Percentiles rank a stretch among this genome's conserved stretches.
Conservation (phyloP, 2,329 filamentous ascomycete species). For the Bipolaris bicolor region DNA sequence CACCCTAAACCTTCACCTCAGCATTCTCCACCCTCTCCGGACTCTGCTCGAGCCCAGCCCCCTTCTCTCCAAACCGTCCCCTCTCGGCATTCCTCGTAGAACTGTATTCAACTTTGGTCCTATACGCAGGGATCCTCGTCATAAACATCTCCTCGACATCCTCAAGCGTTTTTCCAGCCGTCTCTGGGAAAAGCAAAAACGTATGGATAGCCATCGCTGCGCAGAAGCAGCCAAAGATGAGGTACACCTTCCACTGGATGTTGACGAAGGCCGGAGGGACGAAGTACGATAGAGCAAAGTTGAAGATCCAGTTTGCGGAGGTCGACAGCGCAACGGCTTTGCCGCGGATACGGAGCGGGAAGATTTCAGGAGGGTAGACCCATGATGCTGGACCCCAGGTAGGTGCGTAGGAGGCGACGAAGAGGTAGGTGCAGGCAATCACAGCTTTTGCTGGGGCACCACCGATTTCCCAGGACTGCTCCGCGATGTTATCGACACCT, state of each 20-base stretch:
- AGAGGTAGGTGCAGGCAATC: constrained; percentile 73
- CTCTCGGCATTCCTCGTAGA: constrained; percentile 31
- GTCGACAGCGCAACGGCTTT: constrained; percentile 68
- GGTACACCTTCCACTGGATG: constrained; percentile 68
- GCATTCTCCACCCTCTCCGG: constrained; percentile 30
- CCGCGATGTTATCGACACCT: constrained; percentile 50
- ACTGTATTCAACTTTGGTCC: constrained; percentile 45
- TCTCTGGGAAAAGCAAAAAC: constrained; percentile 70
- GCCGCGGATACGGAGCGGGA: constrained; percentile 66
- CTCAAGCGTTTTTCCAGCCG: constrained; percentile 75
- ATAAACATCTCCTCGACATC: constrained; percentile 77
- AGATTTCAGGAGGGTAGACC: constrained; percentile 67
- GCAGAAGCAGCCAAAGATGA: constrained; percentile 78
- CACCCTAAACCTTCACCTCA: constrained; percentile 15
- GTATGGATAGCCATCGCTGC: constrained; percentile 71
- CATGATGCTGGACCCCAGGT: constrained; percentile 66
- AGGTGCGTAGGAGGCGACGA: constrained; percentile 71
- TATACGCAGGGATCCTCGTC: constrained; percentile 64
- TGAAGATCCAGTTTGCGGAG: constrained; percentile 65
- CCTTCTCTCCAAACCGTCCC: constrained; percentile 37
- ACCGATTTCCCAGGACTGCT: constrained; percentile 50
- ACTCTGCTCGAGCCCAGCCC: constrained; percentile 20
- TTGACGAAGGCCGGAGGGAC: constrained; percentile 64
- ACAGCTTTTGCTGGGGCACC: constrained; percentile 57
- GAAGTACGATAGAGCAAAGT: constrained; percentile 62